Conservation (phyloP, 768 basidiomycete genomes). For the Dentipellis sp. region DNA sequence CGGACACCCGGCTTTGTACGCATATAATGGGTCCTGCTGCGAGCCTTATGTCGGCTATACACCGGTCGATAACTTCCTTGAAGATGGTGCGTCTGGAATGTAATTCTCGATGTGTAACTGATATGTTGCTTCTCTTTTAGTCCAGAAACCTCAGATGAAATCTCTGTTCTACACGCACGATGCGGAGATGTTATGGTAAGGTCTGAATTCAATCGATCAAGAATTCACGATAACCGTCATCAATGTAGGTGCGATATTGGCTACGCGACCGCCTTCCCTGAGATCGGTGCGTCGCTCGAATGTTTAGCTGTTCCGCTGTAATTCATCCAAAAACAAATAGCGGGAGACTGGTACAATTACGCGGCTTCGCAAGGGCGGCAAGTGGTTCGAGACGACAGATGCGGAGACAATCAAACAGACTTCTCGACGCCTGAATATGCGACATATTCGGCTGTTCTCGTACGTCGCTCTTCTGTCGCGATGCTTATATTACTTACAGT, state of each 20-base stretch:
- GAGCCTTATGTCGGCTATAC: constrained; percentile 48
- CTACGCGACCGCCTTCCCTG: neutral
- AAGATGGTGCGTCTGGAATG: constrained; percentile 21
- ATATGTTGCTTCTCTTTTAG: neutral
- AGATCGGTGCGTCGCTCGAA: neutral
- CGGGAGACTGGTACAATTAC: constrained; percentile 11
- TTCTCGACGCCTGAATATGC: constrained; percentile 13
- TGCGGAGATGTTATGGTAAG: constrained; percentile 22
- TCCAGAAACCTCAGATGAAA: constrained; percentile 43
- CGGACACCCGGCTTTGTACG: constrained; percentile 40
- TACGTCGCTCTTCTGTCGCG: neutral
- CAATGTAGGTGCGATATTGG: neutral
- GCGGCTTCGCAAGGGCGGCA: constrained; percentile 10
- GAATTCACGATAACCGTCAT: neutral
- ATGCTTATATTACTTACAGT: neutral
- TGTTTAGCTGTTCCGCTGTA: neutral
- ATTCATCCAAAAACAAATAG: constrained; percentile 2
- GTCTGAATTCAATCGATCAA: constrained; percentile 29
- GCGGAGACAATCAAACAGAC: constrained; percentile 10
- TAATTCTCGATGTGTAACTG: neutral
- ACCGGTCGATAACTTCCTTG: constrained; percentile 39
- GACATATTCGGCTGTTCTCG: constrained; percentile 23
- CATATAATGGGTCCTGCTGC: constrained; percentile 21
- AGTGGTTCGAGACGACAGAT: constrained; percentile 12
- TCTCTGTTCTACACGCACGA: neutral